Conservation (phyloP, 176 grass and related monocot species). For the Zoysia pacifica region DNA sequence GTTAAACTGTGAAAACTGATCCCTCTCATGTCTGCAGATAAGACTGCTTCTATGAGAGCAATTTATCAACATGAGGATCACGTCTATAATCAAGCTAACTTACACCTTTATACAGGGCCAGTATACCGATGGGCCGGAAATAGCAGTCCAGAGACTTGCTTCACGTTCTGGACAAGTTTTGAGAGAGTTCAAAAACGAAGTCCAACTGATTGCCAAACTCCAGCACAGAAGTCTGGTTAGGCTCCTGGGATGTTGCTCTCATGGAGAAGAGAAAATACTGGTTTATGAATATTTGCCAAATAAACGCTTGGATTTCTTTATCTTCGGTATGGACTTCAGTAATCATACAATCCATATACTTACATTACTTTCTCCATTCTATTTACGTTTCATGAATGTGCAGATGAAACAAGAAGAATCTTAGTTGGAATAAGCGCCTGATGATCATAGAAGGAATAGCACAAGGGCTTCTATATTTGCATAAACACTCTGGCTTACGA, state of each 20-base stretch:
- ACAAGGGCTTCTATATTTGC: slow-evolving; percentile 53
- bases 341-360: neutral
- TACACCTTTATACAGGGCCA: slow-evolving; percentile 25
- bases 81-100: neutral
- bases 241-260: slow-evolving; percentile 23
- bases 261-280: slow-evolving; percentile 39
- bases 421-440: slow-evolving; percentile 27
- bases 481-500: slow-evolving; percentile 43
- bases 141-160: slow-evolving; percentile 50
- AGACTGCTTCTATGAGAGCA: too few relatives aligned
- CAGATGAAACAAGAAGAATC: slow-evolving; percentile 16
- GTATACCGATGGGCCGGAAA: slow-evolving; percentile 32
- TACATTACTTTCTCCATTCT: neutral
- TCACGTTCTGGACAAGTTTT: slow-evolving; percentile 42
- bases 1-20: too few relatives aligned
- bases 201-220: slow-evolving; percentile 32
- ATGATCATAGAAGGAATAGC: slow-evolving; percentile 42
- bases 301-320: slow-evolving; percentile 27
- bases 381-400: neutral
- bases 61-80: neutral
- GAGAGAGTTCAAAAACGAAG: slow-evolving; percentile 42
- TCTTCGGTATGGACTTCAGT: slow-evolving; percentile 28
- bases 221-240: slow-evolving; percentile 36
- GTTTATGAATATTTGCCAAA: slow-evolving; percentile 42
- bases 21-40: too few relatives aligned